Evolutionary conservation across 2,329 filamentous ascomycete genomes (phyloP).

Genomic region (Endoconidiophora laricicola): DNA sequence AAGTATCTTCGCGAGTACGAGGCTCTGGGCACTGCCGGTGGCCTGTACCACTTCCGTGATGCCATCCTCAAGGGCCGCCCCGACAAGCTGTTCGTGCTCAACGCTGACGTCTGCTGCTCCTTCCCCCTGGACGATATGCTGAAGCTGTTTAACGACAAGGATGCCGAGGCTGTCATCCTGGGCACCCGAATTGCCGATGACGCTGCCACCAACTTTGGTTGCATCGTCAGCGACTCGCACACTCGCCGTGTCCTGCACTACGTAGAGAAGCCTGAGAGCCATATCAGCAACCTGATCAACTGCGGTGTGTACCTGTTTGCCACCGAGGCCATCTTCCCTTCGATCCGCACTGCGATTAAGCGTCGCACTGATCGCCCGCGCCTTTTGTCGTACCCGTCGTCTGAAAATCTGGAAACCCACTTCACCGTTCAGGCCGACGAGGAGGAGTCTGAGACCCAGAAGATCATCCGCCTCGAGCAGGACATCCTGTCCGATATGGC

Average conservation of each 20-base stretch:
- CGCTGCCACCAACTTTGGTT: slow-evolving; percentile 88
- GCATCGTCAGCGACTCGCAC: slow-evolving; percentile 87
- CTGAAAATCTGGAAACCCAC: slow-evolving; percentile 70
- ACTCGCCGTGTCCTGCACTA: slow-evolving; percentile 95
- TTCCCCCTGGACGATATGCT: slow-evolving; percentile 96
- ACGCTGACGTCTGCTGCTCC: slow-evolving; percentile 96
- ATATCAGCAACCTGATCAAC: slow-evolving; percentile 98
- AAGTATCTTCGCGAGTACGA: slow-evolving; percentile 97
- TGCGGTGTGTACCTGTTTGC: slow-evolving; percentile 97
- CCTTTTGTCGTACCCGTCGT: slow-evolving; percentile 86
- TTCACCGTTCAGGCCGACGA: slow-evolving; percentile 44
- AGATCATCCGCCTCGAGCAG: slow-evolving; percentile 88
- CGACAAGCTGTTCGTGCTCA: slow-evolving; percentile 91
- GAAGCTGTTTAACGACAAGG: slow-evolving; percentile 80
- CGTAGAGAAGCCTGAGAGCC: slow-evolving; percentile 95
- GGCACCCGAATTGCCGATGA: slow-evolving; percentile 85
- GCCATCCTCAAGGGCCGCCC: slow-evolving; percentile 91
- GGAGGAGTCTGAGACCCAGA: slow-evolving; percentile 61
- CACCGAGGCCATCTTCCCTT: slow-evolving; percentile 90
- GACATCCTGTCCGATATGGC: slow-evolving; percentile 91
- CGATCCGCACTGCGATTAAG: slow-evolving; percentile 88
- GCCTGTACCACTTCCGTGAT: slow-evolving; percentile 98
- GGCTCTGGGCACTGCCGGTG: slow-evolving; percentile 85
- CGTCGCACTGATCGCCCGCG: slow-evolving; percentile 81
- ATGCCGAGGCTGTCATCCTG: slow-evolving; percentile 90